Base-by-base conservation (phyloP, 495 filamentous ascomycete species). In the Acidomyces sp. region DNA sequence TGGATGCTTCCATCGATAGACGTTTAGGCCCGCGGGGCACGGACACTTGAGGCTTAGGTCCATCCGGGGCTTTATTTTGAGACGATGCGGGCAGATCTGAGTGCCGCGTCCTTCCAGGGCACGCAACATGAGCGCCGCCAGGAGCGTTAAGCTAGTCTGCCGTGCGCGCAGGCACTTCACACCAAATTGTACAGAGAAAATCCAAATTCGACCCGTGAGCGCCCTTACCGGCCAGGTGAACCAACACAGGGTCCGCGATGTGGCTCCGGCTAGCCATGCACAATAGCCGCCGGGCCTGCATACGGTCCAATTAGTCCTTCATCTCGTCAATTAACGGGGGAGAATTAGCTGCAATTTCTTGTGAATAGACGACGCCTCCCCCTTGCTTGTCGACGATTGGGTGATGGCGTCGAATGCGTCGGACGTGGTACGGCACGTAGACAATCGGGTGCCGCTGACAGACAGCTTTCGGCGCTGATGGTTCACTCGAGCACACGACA, bases 1-100 rank as follows among this genome's bases (percentile, higher is more conserved):
- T 38, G 31, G 32, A 3, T 22, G 31, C n/a, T 42, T 39, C 32
- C 39, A 22, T 25, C 25, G 39, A 43, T 48, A 43, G 39, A 48
- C 39, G 45, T 48, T 43, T 29, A 27, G 45, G 19, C 25, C 4
- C 13, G 9, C 13, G 17, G 39, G 31, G 45, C 45, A 37, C 39
- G 28, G 45, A 40, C 39, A 26, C 18, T 17, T 30, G 39, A 33
- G 45, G 39, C 39, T 42, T 42, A 43, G 33, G 45, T 43, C 31
- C 37, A 41, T 28, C 29, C 20, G 17, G 30, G 26, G 37, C 37
- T 38, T 47, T 47, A 41, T 41, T 47, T 47, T 36, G 15, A 34
- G 31, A 41, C 20, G 31, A n/a, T 21, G 22, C 29, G 29, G 31
- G 3, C 23, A 15, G 29, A 35, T 34, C 29, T 17, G 21, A 43